Evolutionary conservation across 78 protist species (phyloP).

Genomic region (Pigoraptor vietnamica): DNA sequence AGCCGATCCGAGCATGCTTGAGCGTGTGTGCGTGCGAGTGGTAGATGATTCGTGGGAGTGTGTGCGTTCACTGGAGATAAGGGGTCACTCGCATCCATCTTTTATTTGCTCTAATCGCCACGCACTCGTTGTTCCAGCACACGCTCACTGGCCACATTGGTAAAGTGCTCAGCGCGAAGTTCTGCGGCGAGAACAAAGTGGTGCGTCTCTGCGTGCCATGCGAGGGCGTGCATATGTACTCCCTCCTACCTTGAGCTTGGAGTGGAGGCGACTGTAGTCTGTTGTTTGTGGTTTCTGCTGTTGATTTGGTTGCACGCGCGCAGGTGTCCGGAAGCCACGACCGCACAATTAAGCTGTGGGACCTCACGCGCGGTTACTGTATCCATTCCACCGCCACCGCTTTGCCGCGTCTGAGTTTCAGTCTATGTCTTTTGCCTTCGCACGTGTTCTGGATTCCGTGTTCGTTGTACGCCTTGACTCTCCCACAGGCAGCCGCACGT

Average conservation of each 20-base stretch:
- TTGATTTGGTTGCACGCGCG: too few species aligned
- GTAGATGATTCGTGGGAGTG: too few species aligned
- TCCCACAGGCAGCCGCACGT: conserved; percentile 28
- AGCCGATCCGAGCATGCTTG: neutral
- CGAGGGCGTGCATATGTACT: too few species aligned
- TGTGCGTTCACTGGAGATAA: too few species aligned
- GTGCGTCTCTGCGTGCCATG: neutral
- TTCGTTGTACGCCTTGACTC: neutral
- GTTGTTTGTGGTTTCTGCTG: too few species aligned
- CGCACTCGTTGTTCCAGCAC: conserved; percentile 48
- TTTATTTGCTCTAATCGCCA: too few species aligned
- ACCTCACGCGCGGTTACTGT: conserved; percentile 65
- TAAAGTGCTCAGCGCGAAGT: conserved; percentile 32
- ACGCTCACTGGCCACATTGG: conserved; percentile 74
- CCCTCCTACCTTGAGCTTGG: too few species aligned
- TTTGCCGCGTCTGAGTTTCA: too few species aligned
- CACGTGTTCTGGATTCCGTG: neutral
- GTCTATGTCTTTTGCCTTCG: neutral
- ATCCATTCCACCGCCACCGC: too few species aligned
- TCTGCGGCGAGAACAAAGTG: neutral
- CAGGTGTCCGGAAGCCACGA: conserved; percentile 69
- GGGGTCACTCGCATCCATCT: too few species aligned
- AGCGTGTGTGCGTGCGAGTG: too few species aligned
- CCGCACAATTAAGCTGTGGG: conserved; percentile 79
- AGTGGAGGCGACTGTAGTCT: too few species aligned